Base-by-base conservation (phyloP, 768 basidiomycete species). In the Chlorophyllum brunneum region DNA sequence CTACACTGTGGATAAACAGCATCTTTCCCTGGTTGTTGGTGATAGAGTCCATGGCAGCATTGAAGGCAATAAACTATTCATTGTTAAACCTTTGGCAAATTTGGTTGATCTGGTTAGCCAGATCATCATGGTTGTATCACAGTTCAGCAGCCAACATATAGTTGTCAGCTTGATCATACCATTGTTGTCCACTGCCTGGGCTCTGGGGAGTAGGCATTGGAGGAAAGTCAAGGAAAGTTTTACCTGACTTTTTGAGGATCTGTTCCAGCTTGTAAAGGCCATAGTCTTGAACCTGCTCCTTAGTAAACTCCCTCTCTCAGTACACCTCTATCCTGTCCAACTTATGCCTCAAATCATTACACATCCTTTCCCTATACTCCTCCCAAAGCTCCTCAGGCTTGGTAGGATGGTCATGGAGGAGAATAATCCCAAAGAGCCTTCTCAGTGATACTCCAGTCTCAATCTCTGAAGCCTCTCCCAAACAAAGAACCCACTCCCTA, bases 381-480 rank as follows among this genome's bases (percentile, higher is more conserved):
- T 49, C 24, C 78, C 78, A 80, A 0, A 80, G 65, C 0, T 11
- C n/a, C 0, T 61, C 58, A 13, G 78, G 75, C 5, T 63, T 11
- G 0, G 65, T 23, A 1, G 68, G 68, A 10, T 54, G 29, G 29
- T 65, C 65, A 44, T 67, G 61, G 0, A 59, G 24, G 0, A 79
- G 67, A 2, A 78, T 63, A 2, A 66, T 68, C 0, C 62, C 65
- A 65, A 79, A 79, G 0, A 78, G 67, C 1, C 62, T 54, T 1
- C 70, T 65, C 0, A 77, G 61, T 54, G 66, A 62, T 56, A 51
- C 75, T 77, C n/a, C n/a, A n/a, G n/a, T n/a, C n/a, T n/a, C n/a
- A n/a, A n/a, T n/a, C n/a, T n/a, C n/a, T n/a, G n/a, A n/a, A n/a
- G n/a, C n/a, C n/a, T n/a, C n/a, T n/a, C n/a, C n/a, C n/a, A n/a